Evolutionary conservation across 352 stramenopile genomes (phyloP).

Genomic region (Phytophthora sp.): DNA sequence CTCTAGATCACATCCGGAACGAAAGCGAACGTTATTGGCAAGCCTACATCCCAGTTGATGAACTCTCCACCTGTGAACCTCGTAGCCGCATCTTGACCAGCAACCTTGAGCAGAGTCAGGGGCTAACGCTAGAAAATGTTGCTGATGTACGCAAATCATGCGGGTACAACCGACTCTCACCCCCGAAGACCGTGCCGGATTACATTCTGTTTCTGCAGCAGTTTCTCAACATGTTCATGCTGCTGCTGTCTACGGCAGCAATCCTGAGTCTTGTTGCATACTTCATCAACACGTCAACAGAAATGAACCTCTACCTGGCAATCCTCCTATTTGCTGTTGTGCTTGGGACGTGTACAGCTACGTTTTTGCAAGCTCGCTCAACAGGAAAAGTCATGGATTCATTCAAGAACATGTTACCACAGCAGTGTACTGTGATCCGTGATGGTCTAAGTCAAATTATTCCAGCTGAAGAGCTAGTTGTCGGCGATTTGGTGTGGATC

Average conservation of each 20-base stretch:
- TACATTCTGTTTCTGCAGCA: constrained; percentile 50
- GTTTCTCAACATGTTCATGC: constrained; percentile 57
- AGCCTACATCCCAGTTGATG: constrained; percentile 43
- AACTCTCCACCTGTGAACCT: constrained; percentile 19
- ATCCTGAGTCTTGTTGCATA: constrained; percentile 42
- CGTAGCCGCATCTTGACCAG: constrained; percentile 26
- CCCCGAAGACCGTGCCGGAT: constrained; percentile 35
- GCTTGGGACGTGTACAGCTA: constrained; percentile 42
- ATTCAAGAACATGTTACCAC: constrained; percentile 58
- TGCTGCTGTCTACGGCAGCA: constrained; percentile 39
- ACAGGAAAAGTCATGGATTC: constrained; percentile 57
- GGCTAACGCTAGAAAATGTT: constrained; percentile 17
- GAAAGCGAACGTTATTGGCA: constrained; percentile 40
- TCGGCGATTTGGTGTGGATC: constrained; percentile 60
- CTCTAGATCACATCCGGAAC: constrained; percentile 13
- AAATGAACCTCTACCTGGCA: constrained; percentile 47
- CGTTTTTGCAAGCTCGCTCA: constrained; percentile 45
- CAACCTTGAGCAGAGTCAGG: constrained; percentile 40
- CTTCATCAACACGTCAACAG: constrained; percentile 47
- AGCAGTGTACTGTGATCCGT: constrained; percentile 48
- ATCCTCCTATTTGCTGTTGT: constrained; percentile 52
- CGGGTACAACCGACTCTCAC: constrained; percentile 47
- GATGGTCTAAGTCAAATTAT: constrained; percentile 45
- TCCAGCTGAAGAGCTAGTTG: constrained; percentile 50
- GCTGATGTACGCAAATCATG: constrained; percentile 24